Percentiles rank a stretch among this genome's conserved stretches.
These are phyloP conservation scores for Pezicula rhizophila DNA, from an alignment of 2,329 filamentous ascomycete genomes.

Conservation along the genomic window DNA sequence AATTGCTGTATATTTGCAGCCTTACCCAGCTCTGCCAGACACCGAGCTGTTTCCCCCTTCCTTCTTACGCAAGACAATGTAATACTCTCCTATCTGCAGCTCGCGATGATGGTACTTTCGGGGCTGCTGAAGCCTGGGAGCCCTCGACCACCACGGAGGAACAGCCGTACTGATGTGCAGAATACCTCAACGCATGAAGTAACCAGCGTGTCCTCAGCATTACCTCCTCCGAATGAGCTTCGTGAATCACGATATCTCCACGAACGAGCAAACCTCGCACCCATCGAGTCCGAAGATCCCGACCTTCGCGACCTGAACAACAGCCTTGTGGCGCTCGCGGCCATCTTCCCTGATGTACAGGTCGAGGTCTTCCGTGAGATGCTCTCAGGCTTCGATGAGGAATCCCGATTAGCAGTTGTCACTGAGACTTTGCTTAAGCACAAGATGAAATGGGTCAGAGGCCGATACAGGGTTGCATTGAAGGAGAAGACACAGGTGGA, in stretches of 20 bases:
- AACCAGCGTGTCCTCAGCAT: slow-evolving; percentile 24
- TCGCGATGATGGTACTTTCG: slow-evolving; percentile 43
- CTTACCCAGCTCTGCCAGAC: not conserved
- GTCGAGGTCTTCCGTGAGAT: slow-evolving; percentile 79
- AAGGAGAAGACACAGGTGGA: slow-evolving; percentile 26
- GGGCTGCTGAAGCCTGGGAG: slow-evolving; percentile 39
- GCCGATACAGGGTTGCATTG: slow-evolving; percentile 49
- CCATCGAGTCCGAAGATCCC: slow-evolving; percentile 43
- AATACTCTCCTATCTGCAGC: slow-evolving; percentile 12
- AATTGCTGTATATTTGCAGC: not conserved
- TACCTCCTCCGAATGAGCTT: slow-evolving; percentile 5
- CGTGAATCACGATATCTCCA: slow-evolving; percentile 39
- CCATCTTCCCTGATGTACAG: slow-evolving; percentile 75
- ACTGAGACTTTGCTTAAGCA: slow-evolving; percentile 73
- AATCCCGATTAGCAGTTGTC: slow-evolving; percentile 70
- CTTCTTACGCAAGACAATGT: slow-evolving; percentile 16
- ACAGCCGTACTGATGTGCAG: slow-evolving; percentile 19
- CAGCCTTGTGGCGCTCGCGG: slow-evolving; percentile 60
- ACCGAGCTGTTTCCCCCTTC: not conserved
- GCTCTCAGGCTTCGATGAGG: slow-evolving; percentile 66
- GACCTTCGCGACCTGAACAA: slow-evolving; percentile 66
- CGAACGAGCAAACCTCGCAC: slow-evolving; percentile 48
- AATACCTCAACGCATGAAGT: slow-evolving; percentile 24
- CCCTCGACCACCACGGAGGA: slow-evolving; percentile 25
- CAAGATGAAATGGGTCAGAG: slow-evolving; percentile 63